Conservation (phyloP, 768 basidiomycete genomes). For the Tubosaeta brunneosetosa region DNA sequence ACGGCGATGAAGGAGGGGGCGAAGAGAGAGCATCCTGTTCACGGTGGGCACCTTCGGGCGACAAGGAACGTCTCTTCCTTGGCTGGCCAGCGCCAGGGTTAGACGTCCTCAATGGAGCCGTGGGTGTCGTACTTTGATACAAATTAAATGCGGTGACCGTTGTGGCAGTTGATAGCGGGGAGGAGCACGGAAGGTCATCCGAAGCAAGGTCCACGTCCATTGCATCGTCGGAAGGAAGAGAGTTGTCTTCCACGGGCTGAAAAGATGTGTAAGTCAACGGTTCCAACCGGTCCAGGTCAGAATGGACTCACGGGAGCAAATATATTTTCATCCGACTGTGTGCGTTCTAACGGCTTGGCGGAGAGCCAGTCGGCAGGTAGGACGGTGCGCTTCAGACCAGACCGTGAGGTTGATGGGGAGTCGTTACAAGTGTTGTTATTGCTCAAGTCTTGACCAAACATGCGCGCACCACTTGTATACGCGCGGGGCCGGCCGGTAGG, state of each 20-base stretch:
- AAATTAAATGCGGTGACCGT: constrained; percentile 54
- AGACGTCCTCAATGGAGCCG: constrained; percentile 43
- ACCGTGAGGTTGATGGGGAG: constrained; percentile 23
- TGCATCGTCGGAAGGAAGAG: constrained; percentile 53
- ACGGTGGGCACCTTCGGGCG: constrained; percentile 43
- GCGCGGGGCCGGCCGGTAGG: constrained; percentile 53
- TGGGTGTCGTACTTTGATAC: constrained; percentile 57
- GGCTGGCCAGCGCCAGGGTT: constrained; percentile 34
- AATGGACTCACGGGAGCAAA: constrained; percentile 26
- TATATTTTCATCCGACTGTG: constrained; percentile 25
- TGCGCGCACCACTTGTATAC: constrained; percentile 57
- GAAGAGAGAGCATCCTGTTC: constrained; percentile 44
- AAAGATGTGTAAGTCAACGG: constrained; percentile 11
- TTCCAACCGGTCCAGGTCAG: neutral
- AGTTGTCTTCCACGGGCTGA: constrained; percentile 35
- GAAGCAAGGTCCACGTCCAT: constrained; percentile 76
- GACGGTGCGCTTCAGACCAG: constrained; percentile 50
- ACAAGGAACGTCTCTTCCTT: constrained; percentile 58
- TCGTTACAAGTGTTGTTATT: constrained; percentile 42
- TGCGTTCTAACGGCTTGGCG: constrained; percentile 17
- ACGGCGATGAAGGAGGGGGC: constrained; percentile 47
- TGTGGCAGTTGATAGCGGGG: constrained; percentile 48
- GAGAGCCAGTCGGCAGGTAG: constrained; percentile 60
- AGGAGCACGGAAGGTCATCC: constrained; percentile 34
- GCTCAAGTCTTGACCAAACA: constrained; percentile 73